Percentiles rank a stretch among this genome's conserved stretches.
Conservation (phyloP, 305 asterid genomes). For the Solanum hybrid region DNA sequence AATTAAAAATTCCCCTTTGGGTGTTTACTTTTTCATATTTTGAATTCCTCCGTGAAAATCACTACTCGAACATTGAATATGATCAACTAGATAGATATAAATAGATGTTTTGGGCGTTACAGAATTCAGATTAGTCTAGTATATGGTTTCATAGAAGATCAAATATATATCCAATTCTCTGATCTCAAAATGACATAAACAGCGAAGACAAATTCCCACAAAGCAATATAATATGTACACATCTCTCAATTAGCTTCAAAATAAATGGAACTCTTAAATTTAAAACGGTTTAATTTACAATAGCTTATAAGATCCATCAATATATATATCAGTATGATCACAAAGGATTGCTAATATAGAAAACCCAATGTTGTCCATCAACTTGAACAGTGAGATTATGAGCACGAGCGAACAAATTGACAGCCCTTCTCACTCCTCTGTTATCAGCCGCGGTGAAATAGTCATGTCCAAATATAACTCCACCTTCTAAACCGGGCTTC, state of each 20-base stretch:
- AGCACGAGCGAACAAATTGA: conserved; percentile 31
- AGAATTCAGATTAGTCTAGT: not conserved
- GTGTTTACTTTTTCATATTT: not conserved
- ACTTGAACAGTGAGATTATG: conserved; percentile 21
- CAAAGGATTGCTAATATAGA: conserved; percentile 4
- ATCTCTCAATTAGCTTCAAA: not conserved
- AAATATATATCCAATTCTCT: not conserved
- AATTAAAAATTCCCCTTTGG: not conserved
- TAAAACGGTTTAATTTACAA: not conserved
- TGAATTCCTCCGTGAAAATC: not conserved
- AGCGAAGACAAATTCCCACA: not conserved
- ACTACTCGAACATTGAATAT: not conserved
- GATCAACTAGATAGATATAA: not conserved
- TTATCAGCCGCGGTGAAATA: conserved; percentile 24
- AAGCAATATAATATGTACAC: not conserved
- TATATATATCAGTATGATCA: not conserved
- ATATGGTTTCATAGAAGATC: not conserved
- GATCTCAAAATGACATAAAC: not conserved
- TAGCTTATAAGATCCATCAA: not conserved
- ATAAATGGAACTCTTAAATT: not conserved
- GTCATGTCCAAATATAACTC: conserved; percentile 44
- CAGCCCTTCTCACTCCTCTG: conserved; percentile 43
- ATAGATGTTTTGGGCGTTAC: not conserved
- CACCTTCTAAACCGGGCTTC: conserved; percentile 20
- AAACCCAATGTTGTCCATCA: conserved; percentile 49